These are phyloP conservation scores for Prorocentrum cordatum DNA, from an alignment of 169 alveolate genomes.

Conservation along the genomic window DNA sequence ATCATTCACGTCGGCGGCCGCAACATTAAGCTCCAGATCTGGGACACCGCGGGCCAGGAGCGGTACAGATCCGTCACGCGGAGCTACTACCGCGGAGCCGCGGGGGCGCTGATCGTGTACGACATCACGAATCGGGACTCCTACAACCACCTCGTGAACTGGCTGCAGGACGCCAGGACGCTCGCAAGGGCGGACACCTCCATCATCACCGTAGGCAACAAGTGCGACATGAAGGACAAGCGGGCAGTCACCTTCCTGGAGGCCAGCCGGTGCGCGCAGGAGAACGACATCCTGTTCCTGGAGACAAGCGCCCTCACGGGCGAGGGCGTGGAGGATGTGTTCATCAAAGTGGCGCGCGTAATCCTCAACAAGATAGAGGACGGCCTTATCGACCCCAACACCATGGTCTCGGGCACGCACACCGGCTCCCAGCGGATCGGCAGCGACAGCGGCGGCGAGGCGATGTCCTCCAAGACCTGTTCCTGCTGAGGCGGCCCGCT, in stretches of 20 bases:
- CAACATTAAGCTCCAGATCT: conserved; percentile 80
- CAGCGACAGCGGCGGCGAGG: not conserved
- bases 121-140: conserved; percentile 73
- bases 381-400: conserved; percentile 71
- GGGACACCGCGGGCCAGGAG: conserved; percentile 88
- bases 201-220: conserved; percentile 75
- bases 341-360: conserved; percentile 77
- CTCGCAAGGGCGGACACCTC: conserved; percentile 80
- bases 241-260: conserved; percentile 80
- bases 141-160: conserved; percentile 77
- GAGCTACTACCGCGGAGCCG: conserved; percentile 65
- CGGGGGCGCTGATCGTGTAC: conserved; percentile 50
- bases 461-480: not conserved
- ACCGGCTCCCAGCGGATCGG: not conserved
- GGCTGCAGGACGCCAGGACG: conserved; percentile 80
- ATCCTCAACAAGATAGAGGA: conserved; percentile 81
- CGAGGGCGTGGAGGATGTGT: conserved; percentile 83
- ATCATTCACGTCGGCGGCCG: conserved; percentile 73
- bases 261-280: conserved; percentile 83
- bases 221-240: conserved; percentile 70
- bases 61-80: conserved; percentile 64
- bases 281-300: conserved; percentile 78
- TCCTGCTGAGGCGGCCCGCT: conserved; percentile 72
- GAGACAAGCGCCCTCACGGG: conserved; percentile 89
- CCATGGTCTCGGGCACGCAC: conserved; percentile 14